Base-by-base conservation (phyloP, 306 rosid species). In the Cicer yamashitae region DNA sequence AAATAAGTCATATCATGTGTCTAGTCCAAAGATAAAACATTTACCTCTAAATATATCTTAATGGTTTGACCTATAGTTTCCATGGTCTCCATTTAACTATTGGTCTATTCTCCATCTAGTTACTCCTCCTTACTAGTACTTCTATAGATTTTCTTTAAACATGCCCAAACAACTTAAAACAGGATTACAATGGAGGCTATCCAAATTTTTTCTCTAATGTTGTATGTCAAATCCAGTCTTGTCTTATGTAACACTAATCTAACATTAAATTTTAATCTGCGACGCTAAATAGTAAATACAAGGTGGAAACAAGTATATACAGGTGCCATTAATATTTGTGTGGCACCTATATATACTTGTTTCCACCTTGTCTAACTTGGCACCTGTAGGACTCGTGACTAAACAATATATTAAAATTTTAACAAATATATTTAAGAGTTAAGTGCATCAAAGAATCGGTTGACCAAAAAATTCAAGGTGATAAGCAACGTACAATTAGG, bases 401-500 rank as follows among this genome's bases (percentile, higher is more conserved):
- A 47, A 74, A 62, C 34, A 62, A 37, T 75, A 17, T 50, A 52
- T 62, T 41, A 4, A 74, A 47, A 47, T 11, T 62, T 62, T 0
- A 41, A 20, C 3, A 60, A 44, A 14, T 37, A 71, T 51, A 17
- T 20, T 15, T 15, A 15, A 50, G 39, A 34, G 17, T n/a, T 14
- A 46, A 61, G 61, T 14, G 15, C 7, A 62, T 62, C 41, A 47
- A 30, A 74, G 70, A 62, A 47, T 14, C 51, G 11, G 51, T 34
- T 74, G 59, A 14, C 71, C 71, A 47, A 47, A 61, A 62, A 74
- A 66, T 44, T 73, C 58, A 25, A 37, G 50, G 30, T 46, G 38
- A 39, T 59, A 30, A 59, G 70, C 47, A 46, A 34, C n/a, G 20
- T 61, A 15, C 9, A 46, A 47, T 10, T 37, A 38, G 48, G 39